A percentile compares a stretch with the other conserved stretches of the same genome.
phyloP scores from a whole-genome alignment of 2,329 filamentous ascomycete genomes.

The Akanthomyces uredinophilus region DNA sequence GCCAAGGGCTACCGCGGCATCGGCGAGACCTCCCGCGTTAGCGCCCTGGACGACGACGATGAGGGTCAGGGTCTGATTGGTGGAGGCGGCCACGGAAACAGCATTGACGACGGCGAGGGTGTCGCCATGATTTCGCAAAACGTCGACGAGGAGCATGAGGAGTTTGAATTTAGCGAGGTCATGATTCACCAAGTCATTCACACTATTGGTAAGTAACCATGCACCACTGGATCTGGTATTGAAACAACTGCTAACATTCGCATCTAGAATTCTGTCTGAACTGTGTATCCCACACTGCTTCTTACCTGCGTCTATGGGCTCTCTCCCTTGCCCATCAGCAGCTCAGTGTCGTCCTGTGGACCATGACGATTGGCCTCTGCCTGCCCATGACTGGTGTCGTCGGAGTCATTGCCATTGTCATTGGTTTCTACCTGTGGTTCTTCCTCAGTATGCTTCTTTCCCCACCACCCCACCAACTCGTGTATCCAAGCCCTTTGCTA shows the following conservation, averaged over 20 bases:
- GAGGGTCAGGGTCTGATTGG: constrained; percentile 53
- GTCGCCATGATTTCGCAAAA: constrained; percentile 86
- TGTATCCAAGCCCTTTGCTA: constrained; percentile 18
- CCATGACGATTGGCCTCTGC: constrained; percentile 82
- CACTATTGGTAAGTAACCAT: constrained; percentile 71
- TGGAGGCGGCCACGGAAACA: constrained; percentile 49
- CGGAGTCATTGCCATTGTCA: constrained; percentile 75
- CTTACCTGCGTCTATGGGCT: constrained; percentile 97
- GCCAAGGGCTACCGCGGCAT: constrained; percentile 89
- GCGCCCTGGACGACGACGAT: constrained; percentile 84
- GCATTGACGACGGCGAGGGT: constrained; percentile 66
- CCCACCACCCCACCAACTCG: neutral
- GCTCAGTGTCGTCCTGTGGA: constrained; percentile 91
- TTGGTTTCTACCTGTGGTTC: constrained; percentile 88
- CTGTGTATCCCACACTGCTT: constrained; percentile 97
- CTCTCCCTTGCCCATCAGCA: constrained; percentile 96
- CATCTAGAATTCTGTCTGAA: constrained; percentile 89
- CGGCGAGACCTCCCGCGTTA: constrained; percentile 81
- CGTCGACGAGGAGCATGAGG: constrained; percentile 79
- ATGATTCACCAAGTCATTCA: constrained; percentile 99
- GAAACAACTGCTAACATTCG: constrained; percentile 25
- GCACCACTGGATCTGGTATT: neutral
- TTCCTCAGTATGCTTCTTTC: constrained; percentile 53
- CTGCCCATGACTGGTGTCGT: constrained; percentile 60
- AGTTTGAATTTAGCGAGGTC: constrained; percentile 94